A percentile compares a stretch with the other conserved stretches of the same genome.
These are phyloP conservation scores for Wickerhamiella cacticola DNA, from an alignment of 805 yeast genomes.

Conservation along the genomic window DNA sequence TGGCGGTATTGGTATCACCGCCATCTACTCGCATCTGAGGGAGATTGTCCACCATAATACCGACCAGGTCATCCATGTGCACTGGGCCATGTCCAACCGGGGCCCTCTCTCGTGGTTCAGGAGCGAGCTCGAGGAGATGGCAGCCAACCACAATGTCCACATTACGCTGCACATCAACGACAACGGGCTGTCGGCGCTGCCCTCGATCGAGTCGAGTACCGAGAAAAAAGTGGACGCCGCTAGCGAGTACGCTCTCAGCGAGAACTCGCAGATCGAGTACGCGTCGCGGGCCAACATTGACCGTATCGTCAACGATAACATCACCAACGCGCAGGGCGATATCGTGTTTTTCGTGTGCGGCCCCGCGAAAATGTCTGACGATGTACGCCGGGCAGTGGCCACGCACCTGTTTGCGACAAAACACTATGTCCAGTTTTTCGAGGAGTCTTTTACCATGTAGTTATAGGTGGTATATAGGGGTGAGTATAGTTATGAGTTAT, in stretches of 20 bases:
- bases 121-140: constrained; percentile 8
- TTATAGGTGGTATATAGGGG: background rate
- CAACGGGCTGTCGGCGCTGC: background rate
- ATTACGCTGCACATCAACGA: constrained; percentile 6
- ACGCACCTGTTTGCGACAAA: background rate
- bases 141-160: background rate
- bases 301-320: background rate
- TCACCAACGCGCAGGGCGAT: background rate
- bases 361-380: background rate
- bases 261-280: background rate
- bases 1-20: constrained; percentile 53
- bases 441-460: constrained; percentile 11
- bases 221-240: background rate
- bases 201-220: background rate
- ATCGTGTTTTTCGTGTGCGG: constrained; percentile 9
- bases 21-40: constrained; percentile 37
- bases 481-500: background rate
- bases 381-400: constrained; percentile 9
- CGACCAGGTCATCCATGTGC: background rate
- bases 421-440: constrained; percentile 8
- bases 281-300: background rate
- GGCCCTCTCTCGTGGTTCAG: constrained; percentile 5
- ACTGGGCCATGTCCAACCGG: constrained; percentile 8
- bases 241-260: background rate
- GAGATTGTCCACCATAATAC: constrained; percentile 13